Evolutionary conservation across 83 land plant species (phyloP).

Genomic region (Isoetes engelmannii): DNA sequence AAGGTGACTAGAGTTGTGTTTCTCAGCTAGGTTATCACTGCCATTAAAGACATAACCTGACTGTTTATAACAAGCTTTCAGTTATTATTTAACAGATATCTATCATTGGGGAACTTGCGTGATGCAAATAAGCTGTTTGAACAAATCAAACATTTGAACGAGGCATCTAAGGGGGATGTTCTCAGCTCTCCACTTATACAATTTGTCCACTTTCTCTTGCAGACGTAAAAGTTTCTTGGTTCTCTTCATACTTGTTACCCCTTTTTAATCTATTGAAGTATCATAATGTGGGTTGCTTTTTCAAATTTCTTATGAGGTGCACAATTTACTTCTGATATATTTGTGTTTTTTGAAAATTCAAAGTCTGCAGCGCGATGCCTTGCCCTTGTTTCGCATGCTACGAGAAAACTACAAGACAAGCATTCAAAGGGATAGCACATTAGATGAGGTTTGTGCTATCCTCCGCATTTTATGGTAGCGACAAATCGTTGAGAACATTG

Average conservation of each 20-base stretch:
- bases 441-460: constrained; percentile 56
- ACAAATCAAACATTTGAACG: constrained; percentile 10
- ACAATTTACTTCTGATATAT: constrained; percentile 10
- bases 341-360: not conserved
- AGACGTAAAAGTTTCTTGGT: constrained; percentile 22
- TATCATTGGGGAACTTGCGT: constrained; percentile 31
- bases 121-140: constrained; percentile 30
- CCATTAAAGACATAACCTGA: too few species aligned
- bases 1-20: too few species aligned
- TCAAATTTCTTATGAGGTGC: not conserved
- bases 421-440: constrained; percentile 63
- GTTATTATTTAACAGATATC: constrained; percentile 19
- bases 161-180: constrained; percentile 13
- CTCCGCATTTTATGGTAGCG: not conserved
- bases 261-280: not conserved
- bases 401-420: constrained; percentile 61
- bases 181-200: constrained; percentile 29
- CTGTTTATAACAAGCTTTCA: too few species aligned
- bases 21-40: too few species aligned
- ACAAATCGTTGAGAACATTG: not conserved
- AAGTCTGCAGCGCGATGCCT: constrained; percentile 91
- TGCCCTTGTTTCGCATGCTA: constrained; percentile 74
- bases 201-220: constrained; percentile 30
- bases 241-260: not conserved
- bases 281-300: not conserved